Evolutionary conservation across 2,329 filamentous ascomycete genomes (phyloP), one percentile per base, ranked within the genome.

Genomic region (Claviceps citrina): DNA sequence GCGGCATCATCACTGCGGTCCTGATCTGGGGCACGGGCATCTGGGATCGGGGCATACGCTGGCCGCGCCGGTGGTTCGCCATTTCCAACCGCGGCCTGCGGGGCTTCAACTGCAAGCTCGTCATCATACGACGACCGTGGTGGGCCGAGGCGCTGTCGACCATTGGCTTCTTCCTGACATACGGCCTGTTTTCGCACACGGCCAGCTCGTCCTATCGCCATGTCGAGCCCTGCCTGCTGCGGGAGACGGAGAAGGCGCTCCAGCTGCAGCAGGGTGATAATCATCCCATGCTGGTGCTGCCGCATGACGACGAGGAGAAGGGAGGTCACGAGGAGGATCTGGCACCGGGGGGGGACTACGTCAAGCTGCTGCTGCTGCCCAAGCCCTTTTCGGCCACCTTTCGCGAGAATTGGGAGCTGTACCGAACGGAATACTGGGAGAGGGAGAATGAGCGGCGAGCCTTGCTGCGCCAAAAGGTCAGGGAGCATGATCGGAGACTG

Each of bases 311-410:
- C 46, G 72, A 79, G 44, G 78, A 83, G 46, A 65, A 61, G 44
- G 33, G 71, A 12, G 78, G 81, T 1, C 77, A 85, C 41, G 87
- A 95, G 55, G 89, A 96, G 60, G 91, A 96, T 54, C 70, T 98
- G 32, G 81, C 85, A 1, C 77, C 84, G 0, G 89, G 87, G 0
- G 91, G 91, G 2, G 86, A 96, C 61, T 83, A 89, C 54, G 80
- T 98, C 50, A 91, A 93, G 59, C 71, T 98, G 1, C 67, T 96
- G 15, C 68, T 98, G 7, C 72, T 95, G 9, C 85, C 91, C 1
- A 98, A 98, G 56, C 86, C 87, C 0, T 98, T 98, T 54, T 93
- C 84, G 5, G 81, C 91, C 0, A 85, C 84, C 35, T 98, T 98
- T 54, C 74, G 91, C 16, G 87, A 96, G 58, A 93, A 94, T 48